Base-by-base conservation (phyloP, 148 eudicot species). In the Amaranthus cruentus region DNA sequence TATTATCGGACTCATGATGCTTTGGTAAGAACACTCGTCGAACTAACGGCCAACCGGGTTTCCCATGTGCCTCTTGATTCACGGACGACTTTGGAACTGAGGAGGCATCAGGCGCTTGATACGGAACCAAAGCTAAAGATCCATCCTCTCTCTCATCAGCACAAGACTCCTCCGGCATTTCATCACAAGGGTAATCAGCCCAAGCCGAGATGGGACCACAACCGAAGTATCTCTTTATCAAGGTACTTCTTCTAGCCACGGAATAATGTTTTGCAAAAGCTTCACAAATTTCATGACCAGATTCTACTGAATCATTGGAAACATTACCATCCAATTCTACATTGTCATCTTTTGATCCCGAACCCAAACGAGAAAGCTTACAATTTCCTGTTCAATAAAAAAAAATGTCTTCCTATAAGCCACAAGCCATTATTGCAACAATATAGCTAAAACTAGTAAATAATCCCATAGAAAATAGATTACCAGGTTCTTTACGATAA, bases 51-150 rank as follows among this genome's bases (percentile, higher is more conserved):
- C 93, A 88, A 50, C 88, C 90, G 9, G 85, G 83, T 71, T 78
- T 88, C 67, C 81, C 88, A 53, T 77, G 83, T 38, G 64, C 59
- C 65, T 86, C 87, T 72, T 77, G 86, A 68, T 75, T 79, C 62
- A 72, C 68, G 42, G 66, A 53, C 6, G 76, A 44, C 44, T 64
- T 73, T 62, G 79, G 72, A 66, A 80, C 76, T 2, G 78, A 75
- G 58, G 85, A 84, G 64, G 78, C 78, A 61, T 85, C 86, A 21
- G 66, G 68, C 69, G 83, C 77, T 79, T 86, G 85, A 68, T 83
- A 86, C 9, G 91, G 89, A 28, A 87, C 89, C 74, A 86, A 71
- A 73, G 96, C 98, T 88, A 81, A 69, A 70, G 96, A 87, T 11
- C 65, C 80, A n/a, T 81, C 81, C 62, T 76, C 71, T 28, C 76